Percentiles rank a stretch among this genome's conserved stretches.
Conservation (phyloP, 306 rosid genomes). For the Ormosia emarginata region DNA sequence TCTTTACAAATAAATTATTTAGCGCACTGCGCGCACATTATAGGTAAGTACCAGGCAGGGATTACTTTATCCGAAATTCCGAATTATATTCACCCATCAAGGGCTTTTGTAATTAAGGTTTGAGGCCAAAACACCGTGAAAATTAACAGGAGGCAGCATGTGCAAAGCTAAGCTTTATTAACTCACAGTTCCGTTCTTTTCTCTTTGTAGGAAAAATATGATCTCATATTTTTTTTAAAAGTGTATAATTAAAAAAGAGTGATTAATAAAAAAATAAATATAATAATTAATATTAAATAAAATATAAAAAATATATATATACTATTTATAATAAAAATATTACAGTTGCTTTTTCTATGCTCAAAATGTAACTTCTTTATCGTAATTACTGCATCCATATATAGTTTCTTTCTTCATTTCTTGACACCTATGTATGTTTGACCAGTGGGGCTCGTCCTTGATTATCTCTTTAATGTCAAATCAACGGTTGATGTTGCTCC, state of each 20-base stretch:
- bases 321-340: too few species aligned
- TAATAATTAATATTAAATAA: too few species aligned
- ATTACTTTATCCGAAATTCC: background rate
- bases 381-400: background rate
- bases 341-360: too few species aligned
- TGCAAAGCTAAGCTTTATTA: background rate
- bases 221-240: too few species aligned
- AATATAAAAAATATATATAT: too few species aligned
- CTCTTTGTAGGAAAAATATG: too few species aligned
- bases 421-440: background rate
- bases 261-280: too few species aligned
- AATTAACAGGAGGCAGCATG: conserved; percentile 7
- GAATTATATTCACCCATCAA: background rate
- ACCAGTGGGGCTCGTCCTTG: conserved; percentile 8
- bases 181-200: background rate
- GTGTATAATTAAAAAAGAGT: too few species aligned
- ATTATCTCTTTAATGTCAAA: background rate
- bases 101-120: background rate
- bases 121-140: background rate
- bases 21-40: background rate
- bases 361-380: background rate
- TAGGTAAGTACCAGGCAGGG: background rate
- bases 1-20: background rate
- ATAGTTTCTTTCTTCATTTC: background rate
- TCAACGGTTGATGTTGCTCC: conserved; percentile 25